Evolutionary conservation across 1,139 yeast species (phyloP).

Genomic region (Torulaspora pretoriensis): DNA sequence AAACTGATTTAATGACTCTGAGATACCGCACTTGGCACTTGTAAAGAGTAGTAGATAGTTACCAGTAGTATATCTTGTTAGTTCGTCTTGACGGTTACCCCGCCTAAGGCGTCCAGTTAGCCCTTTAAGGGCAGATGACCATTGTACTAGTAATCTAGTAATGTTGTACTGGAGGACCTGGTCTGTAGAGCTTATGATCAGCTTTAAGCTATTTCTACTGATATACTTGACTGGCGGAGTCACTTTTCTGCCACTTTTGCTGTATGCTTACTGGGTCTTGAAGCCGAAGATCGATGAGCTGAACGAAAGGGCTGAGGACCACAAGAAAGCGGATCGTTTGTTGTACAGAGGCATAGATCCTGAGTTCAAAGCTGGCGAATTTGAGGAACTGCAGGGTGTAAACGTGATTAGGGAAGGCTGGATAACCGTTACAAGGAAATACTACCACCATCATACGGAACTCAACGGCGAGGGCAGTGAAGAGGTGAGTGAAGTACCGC

Average conservation of each 20-base stretch:
- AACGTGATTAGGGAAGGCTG: conserved; percentile 70
- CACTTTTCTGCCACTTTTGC: conserved; percentile 62
- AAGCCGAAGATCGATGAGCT: conserved; percentile 19
- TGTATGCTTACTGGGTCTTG: conserved; percentile 33
- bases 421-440: conserved; percentile 78
- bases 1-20: conserved; percentile 42
- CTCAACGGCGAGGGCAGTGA: conserved; percentile 53
- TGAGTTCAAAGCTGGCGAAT: conserved; percentile 52
- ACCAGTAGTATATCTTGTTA: not conserved
- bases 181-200: conserved; percentile 14
- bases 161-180: not conserved
- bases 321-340: conserved; percentile 6
- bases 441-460: conserved; percentile 50
- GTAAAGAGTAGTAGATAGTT: not conserved
- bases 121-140: not conserved
- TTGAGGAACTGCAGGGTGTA: conserved; percentile 62
- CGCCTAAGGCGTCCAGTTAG: not conserved
- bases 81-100: conserved; percentile 1
- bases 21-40: conserved; percentile 8
- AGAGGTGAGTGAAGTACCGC: conserved; percentile 20
- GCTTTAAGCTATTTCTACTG: conserved; percentile 20
- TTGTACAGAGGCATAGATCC: conserved; percentile 35
- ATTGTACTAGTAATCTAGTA: not conserved
- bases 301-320: conserved; percentile 23
- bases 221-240: conserved; percentile 70